Evolutionary conservation across 306 rosid genomes (phyloP).

Genomic region (Lathyrus tuberosus): DNA sequence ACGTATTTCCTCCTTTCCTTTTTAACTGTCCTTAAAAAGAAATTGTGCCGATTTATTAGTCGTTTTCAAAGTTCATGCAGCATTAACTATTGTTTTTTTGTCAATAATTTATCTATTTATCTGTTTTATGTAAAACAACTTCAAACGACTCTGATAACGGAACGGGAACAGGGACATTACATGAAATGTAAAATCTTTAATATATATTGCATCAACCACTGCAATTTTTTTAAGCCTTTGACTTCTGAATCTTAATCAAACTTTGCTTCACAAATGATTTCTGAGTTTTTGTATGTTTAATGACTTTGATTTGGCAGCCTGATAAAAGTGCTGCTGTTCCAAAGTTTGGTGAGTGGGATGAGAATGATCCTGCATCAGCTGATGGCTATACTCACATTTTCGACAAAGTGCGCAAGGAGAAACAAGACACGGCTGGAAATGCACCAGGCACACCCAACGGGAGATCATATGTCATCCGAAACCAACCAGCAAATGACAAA

Average conservation of each 20-base stretch:
- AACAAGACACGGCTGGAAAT: slow-evolving; percentile 54
- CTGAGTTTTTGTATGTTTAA: slow-evolving; percentile 16
- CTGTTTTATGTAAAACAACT: background rate
- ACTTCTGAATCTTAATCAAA: background rate
- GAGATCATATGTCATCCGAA: slow-evolving; percentile 41
- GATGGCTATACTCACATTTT: slow-evolving; percentile 90
- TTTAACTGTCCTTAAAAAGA: background rate
- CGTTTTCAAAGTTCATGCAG: background rate
- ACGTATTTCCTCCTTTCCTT: background rate
- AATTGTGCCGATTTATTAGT: background rate
- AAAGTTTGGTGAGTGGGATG: slow-evolving; percentile 93
- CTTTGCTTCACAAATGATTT: slow-evolving; percentile 7
- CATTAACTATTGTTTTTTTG: background rate
- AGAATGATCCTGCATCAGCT: slow-evolving; percentile 74
- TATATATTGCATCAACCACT: slow-evolving; percentile 22
- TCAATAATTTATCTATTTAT: background rate
- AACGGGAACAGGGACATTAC: background rate
- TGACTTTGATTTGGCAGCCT: slow-evolving; percentile 56
- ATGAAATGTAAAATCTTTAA: slow-evolving; percentile 17
- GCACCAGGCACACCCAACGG: slow-evolving; percentile 52
- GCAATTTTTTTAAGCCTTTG: background rate
- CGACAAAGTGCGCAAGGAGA: slow-evolving; percentile 75
- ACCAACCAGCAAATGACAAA: slow-evolving; percentile 43
- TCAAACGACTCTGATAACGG: background rate
- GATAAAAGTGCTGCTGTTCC: slow-evolving; percentile 94